Evolutionary conservation across 2,329 filamentous ascomycete genomes (phyloP).

Genomic region (Lecanicillium sp.): DNA sequence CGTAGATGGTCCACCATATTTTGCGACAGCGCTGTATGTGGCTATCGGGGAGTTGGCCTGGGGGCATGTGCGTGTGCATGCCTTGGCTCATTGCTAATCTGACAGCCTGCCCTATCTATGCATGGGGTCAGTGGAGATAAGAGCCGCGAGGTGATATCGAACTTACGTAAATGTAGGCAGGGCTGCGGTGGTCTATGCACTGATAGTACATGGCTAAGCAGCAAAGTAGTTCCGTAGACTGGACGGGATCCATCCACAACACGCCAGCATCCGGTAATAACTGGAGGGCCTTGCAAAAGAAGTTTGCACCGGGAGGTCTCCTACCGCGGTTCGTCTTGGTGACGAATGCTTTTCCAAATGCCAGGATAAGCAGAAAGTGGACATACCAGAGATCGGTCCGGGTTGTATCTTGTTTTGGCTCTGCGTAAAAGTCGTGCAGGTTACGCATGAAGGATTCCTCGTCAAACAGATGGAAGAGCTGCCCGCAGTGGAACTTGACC

Average conservation of each 20-base stretch:
- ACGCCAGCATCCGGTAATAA: conserved; percentile 33
- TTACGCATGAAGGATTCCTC: conserved; percentile 19
- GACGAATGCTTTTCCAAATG: conserved; percentile 47
- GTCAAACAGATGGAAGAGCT: conserved; percentile 42
- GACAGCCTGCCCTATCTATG: conserved; percentile 43
- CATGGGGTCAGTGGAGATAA: not conserved
- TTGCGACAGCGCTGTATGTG: conserved; percentile 38
- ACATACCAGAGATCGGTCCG: conserved; percentile 37
- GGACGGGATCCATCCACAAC: conserved; percentile 32
- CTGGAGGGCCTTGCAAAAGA: conserved; percentile 36
- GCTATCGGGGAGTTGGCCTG: conserved; percentile 28
- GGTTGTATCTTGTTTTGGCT: conserved; percentile 11
- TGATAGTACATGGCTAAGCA: conserved; percentile 46
- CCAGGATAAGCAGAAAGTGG: conserved; percentile 45
- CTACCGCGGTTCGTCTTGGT: conserved; percentile 26
- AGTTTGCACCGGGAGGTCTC: conserved; percentile 36
- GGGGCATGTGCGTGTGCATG: conserved; percentile 44
- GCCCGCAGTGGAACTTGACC: conserved; percentile 43
- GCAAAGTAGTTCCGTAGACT: conserved; percentile 41
- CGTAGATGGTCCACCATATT: conserved; percentile 47
- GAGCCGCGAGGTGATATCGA: too few species aligned
- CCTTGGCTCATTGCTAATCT: conserved; percentile 40
- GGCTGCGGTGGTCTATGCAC: conserved; percentile 37
- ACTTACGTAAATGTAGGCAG: conserved; percentile 37
- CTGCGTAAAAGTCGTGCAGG: conserved; percentile 20